Percentiles rank a stretch among this genome's conserved stretches.
These are phyloP conservation scores for Pueraria montana DNA, from an alignment of 306 rosid species.

Conservation along the genomic window DNA sequence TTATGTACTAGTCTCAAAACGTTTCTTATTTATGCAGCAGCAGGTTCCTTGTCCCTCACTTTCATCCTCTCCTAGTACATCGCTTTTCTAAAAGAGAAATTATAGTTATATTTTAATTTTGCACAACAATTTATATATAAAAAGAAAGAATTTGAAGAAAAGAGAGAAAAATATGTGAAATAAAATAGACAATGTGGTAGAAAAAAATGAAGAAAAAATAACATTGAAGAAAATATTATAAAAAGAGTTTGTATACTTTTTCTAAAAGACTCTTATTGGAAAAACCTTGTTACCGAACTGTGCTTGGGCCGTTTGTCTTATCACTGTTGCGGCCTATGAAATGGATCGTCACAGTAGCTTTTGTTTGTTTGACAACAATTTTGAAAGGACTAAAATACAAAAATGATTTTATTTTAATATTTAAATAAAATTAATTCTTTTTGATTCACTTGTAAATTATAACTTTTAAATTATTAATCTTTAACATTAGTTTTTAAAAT, in stretches of 20 bases:
- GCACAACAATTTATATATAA: background rate
- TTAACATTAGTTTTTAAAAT: background rate
- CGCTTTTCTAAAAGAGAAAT: background rate
- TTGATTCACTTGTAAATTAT: background rate
- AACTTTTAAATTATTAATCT: background rate
- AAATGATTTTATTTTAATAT: background rate
- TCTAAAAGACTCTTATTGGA: too few relatives aligned
- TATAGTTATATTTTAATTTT: background rate
- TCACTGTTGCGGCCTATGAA: background rate
- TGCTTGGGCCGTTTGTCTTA: background rate
- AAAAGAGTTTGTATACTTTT: too few relatives aligned
- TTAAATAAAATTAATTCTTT: background rate
- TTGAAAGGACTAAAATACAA: background rate
- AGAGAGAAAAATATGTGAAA: background rate
- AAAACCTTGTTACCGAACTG: background rate
- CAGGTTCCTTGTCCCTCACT: constrained; percentile 22
- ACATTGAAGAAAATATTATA: background rate
- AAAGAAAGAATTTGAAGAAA: background rate
- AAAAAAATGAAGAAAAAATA: background rate
- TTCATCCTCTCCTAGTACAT: constrained; percentile 1
- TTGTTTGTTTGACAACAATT: background rate
- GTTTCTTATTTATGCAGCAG: constrained; percentile 24
- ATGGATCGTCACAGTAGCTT: background rate
- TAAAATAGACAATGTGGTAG: background rate
- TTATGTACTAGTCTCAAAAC: background rate